Evolutionary conservation across 2,329 filamentous ascomycete genomes (phyloP), one percentile per base, ranked within the genome.

Genomic region (Penicillium sp.): DNA sequence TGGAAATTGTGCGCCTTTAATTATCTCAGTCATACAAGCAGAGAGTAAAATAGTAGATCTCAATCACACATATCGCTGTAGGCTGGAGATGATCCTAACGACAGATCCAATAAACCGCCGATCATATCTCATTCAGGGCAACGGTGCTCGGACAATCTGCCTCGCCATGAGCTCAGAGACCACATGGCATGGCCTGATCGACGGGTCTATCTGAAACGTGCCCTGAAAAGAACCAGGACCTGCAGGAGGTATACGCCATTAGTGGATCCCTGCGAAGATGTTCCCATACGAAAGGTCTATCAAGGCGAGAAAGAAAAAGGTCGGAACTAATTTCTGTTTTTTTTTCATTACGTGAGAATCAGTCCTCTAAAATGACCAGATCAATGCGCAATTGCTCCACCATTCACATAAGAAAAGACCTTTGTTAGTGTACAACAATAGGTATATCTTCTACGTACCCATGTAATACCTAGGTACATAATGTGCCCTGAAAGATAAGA

Each of bases 121-220:
- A 47, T 51, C 42, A 16, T 35, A 32, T 27, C 29, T 8, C 13
- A 9, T 41, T 23, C 10, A 7, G 34, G 29, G 9, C 47, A 58
- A 42, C 32, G 39, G 19, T 46, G 26, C 19, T 47, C 36, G 39
- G 35, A 27, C 27, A 38, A 32, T 35, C 54, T 56, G 51, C 51
- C 54, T 56, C 34, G 51, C n/a, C 19, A 45, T 23, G 35, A 34
- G 13, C 18, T 38, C 30, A 23, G 11, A 19, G 16, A 27, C 50
- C 54, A 56, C 54, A 56, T 56, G 54, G 54, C 54, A 56, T 54
- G 54, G 30, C 23, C 51, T 49, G 54, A 56, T 56, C 50, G 18
- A 44, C 41, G 38, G 29, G 29, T 2, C 36, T 48, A 54, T 49
- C 44, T 39, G 51, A 49, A 54, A 54, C 51, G 30, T 30, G 23